Base-by-base conservation (phyloP, 805 yeast genomes). In the Yamadazyma nakazawae region DNA sequence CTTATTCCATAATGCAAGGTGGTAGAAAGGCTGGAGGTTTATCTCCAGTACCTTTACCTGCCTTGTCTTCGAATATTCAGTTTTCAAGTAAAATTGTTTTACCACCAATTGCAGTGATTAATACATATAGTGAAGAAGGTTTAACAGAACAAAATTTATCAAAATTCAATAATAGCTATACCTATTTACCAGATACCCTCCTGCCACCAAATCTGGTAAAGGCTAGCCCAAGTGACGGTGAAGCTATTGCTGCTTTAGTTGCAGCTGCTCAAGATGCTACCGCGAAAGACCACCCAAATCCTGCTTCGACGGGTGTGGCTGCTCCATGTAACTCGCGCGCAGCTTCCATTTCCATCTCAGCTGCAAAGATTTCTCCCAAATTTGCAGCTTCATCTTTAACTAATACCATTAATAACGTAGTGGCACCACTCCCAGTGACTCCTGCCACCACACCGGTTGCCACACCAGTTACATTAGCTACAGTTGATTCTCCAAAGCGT, bases 1-100 rank as follows among this genome's bases (percentile, higher is more conserved):
- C 66, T 42, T 70, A 70, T 50, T 70, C 75, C 31, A 70, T 70
- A 45, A 69, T 70, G 74, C 58, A 60, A 40, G 40, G 42, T 16
- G 49, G 46, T 12, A 38, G 39, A 16, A 47, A 46, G 18, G n/a
- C 32, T 17, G 36, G 63, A 61, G 12, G 34, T 17, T 17, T 25
- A 16, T 40, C 38, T 11, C 37, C 47, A 3, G 30, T 39, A 17
- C 16, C 17, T 12, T 35, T 43, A 28, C 49, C 49, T 34, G 40
- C 40, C 9, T 18, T 37, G 13, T 10, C 36, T 7, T 34, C 47
- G 5, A 16, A 30, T 13, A 8, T 11, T 14, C 25, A 25, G 7
- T 45, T 44, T 18, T 5, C 36, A 30, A 45, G 34, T 11, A 48
- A 49, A 24, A 40, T 52, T 12, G 45, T 46, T 12, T 45, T 52